phyloP scores from a whole-genome alignment of 306 rosid genomes.

The Luffa acutangula region DNA sequence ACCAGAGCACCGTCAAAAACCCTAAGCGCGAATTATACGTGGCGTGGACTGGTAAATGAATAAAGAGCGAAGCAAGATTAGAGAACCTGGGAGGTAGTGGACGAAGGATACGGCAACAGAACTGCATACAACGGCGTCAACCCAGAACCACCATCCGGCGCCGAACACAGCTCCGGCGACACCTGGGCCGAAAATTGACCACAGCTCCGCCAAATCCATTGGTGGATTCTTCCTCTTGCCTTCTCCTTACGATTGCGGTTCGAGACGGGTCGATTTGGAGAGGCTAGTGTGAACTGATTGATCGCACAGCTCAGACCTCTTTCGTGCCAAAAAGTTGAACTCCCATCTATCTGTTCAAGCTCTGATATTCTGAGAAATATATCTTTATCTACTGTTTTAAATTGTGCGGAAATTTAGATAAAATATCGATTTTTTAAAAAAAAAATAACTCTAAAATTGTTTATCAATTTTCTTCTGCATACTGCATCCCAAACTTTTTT shows the following conservation, averaged over 20 bases:
- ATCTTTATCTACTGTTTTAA: no score
- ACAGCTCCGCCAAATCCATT: constrained; percentile 72
- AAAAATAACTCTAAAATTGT: no score
- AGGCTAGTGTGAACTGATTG: not conserved
- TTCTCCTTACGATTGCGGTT: not conserved
- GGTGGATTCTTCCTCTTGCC: not conserved
- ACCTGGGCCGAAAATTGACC: constrained; percentile 98
- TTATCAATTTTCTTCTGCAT: no score
- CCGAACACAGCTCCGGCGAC: constrained; percentile 87
- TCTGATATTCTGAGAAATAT: not conserved
- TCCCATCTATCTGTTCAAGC: not conserved
- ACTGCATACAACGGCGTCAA: constrained; percentile 96
- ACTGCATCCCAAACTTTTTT: no score
- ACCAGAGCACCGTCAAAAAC: constrained; percentile 17
- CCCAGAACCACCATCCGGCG: constrained; percentile 99
- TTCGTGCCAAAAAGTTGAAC: not conserved
- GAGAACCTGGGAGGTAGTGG: constrained; percentile 81
- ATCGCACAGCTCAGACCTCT: not conserved
- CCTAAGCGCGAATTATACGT: constrained; percentile 13
- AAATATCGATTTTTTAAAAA: no score
- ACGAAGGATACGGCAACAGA: constrained; percentile 66
- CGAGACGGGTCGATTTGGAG: not conserved
- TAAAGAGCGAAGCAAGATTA: not conserved
- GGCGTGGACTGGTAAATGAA: not conserved
- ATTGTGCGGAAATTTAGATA: no score